Conservation (phyloP, 75 land plant species). For the Pinus tabuliformis region DNA sequence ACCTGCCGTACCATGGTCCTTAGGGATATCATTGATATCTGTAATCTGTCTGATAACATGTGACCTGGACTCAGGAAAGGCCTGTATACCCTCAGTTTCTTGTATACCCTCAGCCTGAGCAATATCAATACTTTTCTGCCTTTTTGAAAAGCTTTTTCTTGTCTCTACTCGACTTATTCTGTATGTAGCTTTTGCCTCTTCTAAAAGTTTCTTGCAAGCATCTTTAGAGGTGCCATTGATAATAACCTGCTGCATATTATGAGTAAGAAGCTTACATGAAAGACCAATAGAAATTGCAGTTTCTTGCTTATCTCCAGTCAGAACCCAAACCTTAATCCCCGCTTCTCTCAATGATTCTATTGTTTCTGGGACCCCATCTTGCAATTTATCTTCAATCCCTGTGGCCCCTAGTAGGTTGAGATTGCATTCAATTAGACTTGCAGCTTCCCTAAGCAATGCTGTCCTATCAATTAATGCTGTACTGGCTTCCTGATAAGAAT, state of each 20-base stretch:
- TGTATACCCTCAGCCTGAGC: conserved; percentile 14
- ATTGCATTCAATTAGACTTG: conserved; percentile 52
- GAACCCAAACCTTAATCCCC: conserved; percentile 87
- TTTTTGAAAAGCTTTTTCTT: neutral
- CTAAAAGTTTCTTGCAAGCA: conserved; percentile 47
- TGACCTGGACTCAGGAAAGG: neutral
- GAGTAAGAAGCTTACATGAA: conserved; percentile 73
- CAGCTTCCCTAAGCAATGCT: conserved; percentile 59
- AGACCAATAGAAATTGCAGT: conserved; percentile 87
- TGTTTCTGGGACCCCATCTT: conserved; percentile 90
- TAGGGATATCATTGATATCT: neutral
- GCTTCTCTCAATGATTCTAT: conserved; percentile 83
- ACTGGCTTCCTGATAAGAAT: conserved; percentile 67
- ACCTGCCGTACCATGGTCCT: neutral
- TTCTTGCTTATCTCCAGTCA: conserved; percentile 94
- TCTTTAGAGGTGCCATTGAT: conserved; percentile 72
- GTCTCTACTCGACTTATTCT: conserved; percentile 29
- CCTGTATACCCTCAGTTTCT: neutral
- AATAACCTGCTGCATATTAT: conserved; percentile 68
- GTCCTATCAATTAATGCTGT: conserved; percentile 62
- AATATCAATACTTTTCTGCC: conserved; percentile 17
- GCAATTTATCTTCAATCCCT: conserved; percentile 82
- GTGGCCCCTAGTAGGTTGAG: conserved; percentile 75
- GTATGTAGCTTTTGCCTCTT: conserved; percentile 48
- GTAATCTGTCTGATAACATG: neutral